phyloP scores from a whole-genome alignment of 2,329 filamentous ascomycete genomes.

The Tolypocladium guangdongense region DNA sequence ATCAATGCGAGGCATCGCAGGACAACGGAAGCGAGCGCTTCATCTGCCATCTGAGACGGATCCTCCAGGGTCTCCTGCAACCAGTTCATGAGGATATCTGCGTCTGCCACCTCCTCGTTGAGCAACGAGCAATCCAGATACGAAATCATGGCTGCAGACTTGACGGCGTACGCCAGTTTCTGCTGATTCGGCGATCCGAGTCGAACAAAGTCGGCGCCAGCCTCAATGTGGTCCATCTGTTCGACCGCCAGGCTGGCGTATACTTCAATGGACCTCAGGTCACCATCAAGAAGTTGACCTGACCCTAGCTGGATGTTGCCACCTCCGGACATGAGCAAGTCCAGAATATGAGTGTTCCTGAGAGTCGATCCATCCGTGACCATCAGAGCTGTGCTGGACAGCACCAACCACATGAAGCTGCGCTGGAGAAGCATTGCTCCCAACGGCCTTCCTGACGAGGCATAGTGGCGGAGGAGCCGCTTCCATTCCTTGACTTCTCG shows the following conservation, averaged over 20 bases:
- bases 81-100: slow-evolving; percentile 72
- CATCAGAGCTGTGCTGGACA: slow-evolving; percentile 65
- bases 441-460: slow-evolving; percentile 65
- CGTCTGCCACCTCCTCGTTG: slow-evolving; percentile 70
- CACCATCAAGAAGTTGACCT: slow-evolving; percentile 32
- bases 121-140: slow-evolving; percentile 79
- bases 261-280: slow-evolving; percentile 46
- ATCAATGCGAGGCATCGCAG: slow-evolving; percentile 75
- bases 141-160: slow-evolving; percentile 68
- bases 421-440: slow-evolving; percentile 86
- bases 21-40: slow-evolving; percentile 63
- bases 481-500: slow-evolving; percentile 74
- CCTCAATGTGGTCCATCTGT: slow-evolving; percentile 78
- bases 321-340: slow-evolving; percentile 55
- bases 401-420: slow-evolving; percentile 76
- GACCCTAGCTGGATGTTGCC: slow-evolving; percentile 28
- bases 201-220: slow-evolving; percentile 73
- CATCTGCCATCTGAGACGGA: slow-evolving; percentile 69
- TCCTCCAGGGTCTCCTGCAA: slow-evolving; percentile 75
- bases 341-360: slow-evolving; percentile 55
- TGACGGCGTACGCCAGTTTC: slow-evolving; percentile 73
- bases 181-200: slow-evolving; percentile 82
- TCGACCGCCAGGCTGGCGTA: slow-evolving; percentile 67
- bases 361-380: slow-evolving; percentile 51
- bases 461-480: slow-evolving; percentile 73